These are phyloP conservation scores for Phragmites australis DNA, from an alignment of 176 grass and related monocot species.

Conservation along the genomic window DNA sequence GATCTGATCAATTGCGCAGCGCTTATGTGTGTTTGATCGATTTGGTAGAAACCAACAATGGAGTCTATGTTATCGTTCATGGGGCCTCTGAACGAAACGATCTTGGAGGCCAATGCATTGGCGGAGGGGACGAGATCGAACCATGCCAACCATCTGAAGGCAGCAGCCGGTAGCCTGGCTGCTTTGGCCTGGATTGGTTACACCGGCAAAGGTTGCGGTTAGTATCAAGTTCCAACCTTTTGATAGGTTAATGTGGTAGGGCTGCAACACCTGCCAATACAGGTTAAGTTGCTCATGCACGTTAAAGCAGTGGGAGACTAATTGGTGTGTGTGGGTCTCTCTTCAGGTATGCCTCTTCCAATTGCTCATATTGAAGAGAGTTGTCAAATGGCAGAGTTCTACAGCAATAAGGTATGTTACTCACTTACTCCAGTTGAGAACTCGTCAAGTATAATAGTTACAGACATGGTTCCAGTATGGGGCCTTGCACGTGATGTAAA, in stretches of 20 bases:
- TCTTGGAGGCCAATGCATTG: conserved; percentile 47
- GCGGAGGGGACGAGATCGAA: conserved; percentile 45
- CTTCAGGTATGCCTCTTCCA: conserved; percentile 61
- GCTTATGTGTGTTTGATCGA: not conserved
- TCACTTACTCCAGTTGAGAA: not conserved
- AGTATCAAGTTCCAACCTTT: conserved; percentile 32
- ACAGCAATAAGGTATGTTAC: conserved; percentile 55
- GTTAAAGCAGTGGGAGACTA: not conserved
- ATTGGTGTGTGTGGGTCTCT: not conserved
- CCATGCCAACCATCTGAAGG: conserved; percentile 62
- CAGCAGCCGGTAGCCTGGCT: conserved; percentile 48
- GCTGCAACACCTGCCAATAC: not conserved
- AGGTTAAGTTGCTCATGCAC: not conserved
- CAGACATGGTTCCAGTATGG: no score
- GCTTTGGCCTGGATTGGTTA: conserved; percentile 64
- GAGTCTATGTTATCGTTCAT: conserved; percentile 40
- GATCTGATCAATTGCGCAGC: not conserved
- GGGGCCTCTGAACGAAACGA: conserved; percentile 51
- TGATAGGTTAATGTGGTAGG: not conserved
- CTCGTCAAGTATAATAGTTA: not conserved
- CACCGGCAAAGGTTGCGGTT: conserved; percentile 56
- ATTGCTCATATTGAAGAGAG: conserved; percentile 67
- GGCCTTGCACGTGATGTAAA: not conserved
- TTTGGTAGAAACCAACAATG: conserved; percentile 47
- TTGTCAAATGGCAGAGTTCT: conserved; percentile 74